Evolutionary conservation across 2,329 filamentous ascomycete species (phyloP).

Genomic region (Botrytis aclada): DNA sequence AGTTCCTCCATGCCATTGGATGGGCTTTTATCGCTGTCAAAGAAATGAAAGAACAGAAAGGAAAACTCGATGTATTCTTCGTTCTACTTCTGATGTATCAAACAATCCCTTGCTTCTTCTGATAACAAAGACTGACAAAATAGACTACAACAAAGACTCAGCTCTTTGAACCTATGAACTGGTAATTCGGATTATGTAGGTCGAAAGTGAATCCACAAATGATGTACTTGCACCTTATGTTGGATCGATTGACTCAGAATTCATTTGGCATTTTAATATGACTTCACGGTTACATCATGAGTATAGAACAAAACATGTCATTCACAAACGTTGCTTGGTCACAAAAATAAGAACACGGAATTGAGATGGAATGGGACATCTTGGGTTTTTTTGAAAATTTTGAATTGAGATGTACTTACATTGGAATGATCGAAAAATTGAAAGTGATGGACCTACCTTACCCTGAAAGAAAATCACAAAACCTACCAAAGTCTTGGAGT

Average conservation of each 20-base stretch:
- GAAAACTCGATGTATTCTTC: rapidly evolving
- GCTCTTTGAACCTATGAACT: not conserved
- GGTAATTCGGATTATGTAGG: too few species aligned
- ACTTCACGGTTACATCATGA: not conserved
- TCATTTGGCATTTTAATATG: not conserved
- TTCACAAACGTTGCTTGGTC: not conserved
- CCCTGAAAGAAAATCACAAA: too few species aligned
- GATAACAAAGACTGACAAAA: not conserved
- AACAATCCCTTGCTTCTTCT: too few species aligned
- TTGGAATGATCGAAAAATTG: not conserved
- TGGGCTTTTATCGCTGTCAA: not conserved
- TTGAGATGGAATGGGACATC: not conserved
- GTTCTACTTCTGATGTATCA: not conserved
- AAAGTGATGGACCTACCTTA: too few species aligned
- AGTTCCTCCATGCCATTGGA: not conserved
- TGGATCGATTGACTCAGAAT: not conserved
- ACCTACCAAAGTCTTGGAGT: not conserved
- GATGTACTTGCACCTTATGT: not conserved
- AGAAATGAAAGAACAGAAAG: not conserved
- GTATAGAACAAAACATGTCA: not conserved
- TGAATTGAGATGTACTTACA: not conserved
- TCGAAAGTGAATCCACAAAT: not conserved
- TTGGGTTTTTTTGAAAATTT: not conserved
- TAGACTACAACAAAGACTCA: not conserved
- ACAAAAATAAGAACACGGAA: not conserved